Conservation (phyloP, 768 basidiomycete species). For the Multifurca ochricompacta region DNA sequence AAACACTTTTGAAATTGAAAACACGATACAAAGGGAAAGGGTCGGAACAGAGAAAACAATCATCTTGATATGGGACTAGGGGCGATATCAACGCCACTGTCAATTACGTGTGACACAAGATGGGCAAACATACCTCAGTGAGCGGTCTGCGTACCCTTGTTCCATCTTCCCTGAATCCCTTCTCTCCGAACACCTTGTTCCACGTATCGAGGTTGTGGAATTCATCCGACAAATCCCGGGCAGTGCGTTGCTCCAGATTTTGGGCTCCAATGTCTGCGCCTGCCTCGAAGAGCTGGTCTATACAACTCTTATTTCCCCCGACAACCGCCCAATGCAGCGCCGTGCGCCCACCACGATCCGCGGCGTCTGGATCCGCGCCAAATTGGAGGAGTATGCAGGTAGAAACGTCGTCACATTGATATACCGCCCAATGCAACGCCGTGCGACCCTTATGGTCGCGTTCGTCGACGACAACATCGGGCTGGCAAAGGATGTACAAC, state of each 20-base stretch:
- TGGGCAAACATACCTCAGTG: conserved; percentile 46
- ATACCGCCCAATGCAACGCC: conserved; percentile 94
- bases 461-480: conserved; percentile 73
- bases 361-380: conserved; percentile 67
- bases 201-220: conserved; percentile 73
- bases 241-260: conserved; percentile 74
- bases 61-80: conserved; percentile 2
- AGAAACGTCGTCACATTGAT: conserved; percentile 91
- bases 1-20: not conserved
- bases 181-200: conserved; percentile 78
- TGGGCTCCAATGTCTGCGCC: conserved; percentile 76
- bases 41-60: not conserved
- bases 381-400: conserved; percentile 83
- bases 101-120: not conserved
- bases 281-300: conserved; percentile 73
- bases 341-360: conserved; percentile 72
- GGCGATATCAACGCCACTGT: not conserved
- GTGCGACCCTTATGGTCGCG: conserved; percentile 88
- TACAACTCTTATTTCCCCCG: conserved; percentile 76
- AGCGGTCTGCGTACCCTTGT: conserved; percentile 54
- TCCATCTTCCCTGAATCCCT: conserved; percentile 70
- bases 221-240: conserved; percentile 88
- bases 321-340: conserved; percentile 94
- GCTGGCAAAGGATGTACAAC: conserved; percentile 84
- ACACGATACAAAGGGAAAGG: not conserved